Percentiles rank a stretch among this genome's conserved stretches.
Conservation (phyloP, 352 stramenopile species). For the Peronospora belbahrii region DNA sequence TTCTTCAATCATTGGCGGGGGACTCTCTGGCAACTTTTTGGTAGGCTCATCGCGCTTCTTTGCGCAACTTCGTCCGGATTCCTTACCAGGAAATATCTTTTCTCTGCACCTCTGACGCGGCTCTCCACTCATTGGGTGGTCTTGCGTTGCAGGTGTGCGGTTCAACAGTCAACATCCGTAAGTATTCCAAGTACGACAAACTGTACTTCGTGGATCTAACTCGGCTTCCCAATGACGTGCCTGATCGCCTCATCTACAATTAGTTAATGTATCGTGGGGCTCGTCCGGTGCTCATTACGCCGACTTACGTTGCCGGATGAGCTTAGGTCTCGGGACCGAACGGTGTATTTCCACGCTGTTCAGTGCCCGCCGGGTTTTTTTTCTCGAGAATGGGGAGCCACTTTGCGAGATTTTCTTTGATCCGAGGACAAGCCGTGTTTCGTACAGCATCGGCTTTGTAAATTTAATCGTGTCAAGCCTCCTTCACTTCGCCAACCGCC, state of each 20-base stretch:
- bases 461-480: background rate
- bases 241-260: background rate
- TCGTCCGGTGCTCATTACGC: background rate
- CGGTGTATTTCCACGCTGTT: background rate
- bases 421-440: background rate
- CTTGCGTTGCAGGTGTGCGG: background rate
- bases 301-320: background rate
- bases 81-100: background rate
- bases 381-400: background rate
- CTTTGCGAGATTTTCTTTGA: background rate
- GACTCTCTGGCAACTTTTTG: too few relatives aligned
- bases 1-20: too few relatives aligned
- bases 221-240: background rate
- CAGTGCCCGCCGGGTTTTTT: background rate
- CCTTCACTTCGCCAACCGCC: background rate
- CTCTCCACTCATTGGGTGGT: background rate
- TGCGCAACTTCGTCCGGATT: background rate
- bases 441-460: background rate
- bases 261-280: background rate
- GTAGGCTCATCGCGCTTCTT: too few relatives aligned
- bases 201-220: background rate
- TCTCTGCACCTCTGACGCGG: background rate
- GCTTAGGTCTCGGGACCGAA: background rate
- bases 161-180: background rate
- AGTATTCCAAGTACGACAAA: slow-evolving; percentile 1